Evolutionary conservation across 257 asterid genomes (phyloP).

Genomic region (Salvia miltiorrhiza): DNA sequence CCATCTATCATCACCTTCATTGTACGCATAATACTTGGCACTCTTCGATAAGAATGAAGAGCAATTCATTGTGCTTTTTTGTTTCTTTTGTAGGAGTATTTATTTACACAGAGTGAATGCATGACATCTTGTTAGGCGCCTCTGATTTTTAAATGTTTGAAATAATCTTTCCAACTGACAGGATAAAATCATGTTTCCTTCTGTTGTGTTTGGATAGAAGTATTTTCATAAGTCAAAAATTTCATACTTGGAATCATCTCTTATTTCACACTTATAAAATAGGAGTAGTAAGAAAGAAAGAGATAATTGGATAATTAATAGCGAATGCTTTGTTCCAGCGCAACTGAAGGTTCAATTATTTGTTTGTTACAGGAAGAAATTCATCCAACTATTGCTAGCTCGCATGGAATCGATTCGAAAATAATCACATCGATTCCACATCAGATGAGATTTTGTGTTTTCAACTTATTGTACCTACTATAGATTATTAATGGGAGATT

Average conservation of each 20-base stretch:
- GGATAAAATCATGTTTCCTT: too few relatives aligned
- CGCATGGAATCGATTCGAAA: not conserved
- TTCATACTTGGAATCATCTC: too few relatives aligned
- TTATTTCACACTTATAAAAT: too few relatives aligned
- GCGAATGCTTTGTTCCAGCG: too few relatives aligned
- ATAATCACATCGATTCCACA: not conserved
- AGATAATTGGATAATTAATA: too few relatives aligned
- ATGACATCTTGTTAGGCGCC: too few relatives aligned
- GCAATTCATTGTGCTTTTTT: not conserved
- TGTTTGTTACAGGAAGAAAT: not conserved
- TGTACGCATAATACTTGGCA: conserved; percentile 6
- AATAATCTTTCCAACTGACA: too few relatives aligned
- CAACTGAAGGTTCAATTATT: too few relatives aligned
- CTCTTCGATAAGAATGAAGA: conserved; percentile 10
- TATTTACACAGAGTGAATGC: not conserved
- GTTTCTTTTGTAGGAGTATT: not conserved
- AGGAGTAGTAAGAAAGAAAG: too few relatives aligned
- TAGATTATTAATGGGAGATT: not conserved
- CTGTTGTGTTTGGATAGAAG: too few relatives aligned
- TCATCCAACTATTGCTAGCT: not conserved
- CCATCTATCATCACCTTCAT: conserved; percentile 5
- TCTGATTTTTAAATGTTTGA: too few relatives aligned
- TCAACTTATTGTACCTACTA: not conserved
- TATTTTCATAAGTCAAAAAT: too few relatives aligned
- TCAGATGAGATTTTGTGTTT: not conserved